A percentile compares a stretch with the other conserved stretches of the same genome.
phyloP scores from a whole-genome alignment of 352 stramenopile genomes.

The Phytophthora citrophthora region DNA sequence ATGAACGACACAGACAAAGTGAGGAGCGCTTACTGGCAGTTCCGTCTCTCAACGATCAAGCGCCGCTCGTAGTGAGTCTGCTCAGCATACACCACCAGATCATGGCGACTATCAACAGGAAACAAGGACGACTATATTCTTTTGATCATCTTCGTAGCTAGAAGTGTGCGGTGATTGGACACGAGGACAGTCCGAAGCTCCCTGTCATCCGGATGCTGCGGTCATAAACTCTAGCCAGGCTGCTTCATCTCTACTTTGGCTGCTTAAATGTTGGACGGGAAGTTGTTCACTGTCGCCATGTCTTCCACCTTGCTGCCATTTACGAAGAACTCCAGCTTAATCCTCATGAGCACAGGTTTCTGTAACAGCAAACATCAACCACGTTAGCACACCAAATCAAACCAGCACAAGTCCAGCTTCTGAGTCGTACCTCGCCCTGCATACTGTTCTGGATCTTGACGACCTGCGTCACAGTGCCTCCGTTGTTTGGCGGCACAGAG shows the following conservation, averaged over 20 bases:
- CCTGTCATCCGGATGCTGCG: slow-evolving; percentile 16
- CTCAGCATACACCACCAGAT: no score
- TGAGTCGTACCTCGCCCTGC: slow-evolving; percentile 84
- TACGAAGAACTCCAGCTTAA: slow-evolving; percentile 86
- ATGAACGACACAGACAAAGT: slow-evolving; percentile 79
- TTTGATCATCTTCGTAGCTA: slow-evolving; percentile 31
- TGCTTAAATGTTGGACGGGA: slow-evolving; percentile 73
- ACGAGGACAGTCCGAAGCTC: slow-evolving; percentile 1
- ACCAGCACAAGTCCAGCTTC: not conserved
- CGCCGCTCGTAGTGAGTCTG: slow-evolving; percentile 16
- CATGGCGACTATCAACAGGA: slow-evolving; percentile 26
- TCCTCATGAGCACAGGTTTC: slow-evolving; percentile 89
- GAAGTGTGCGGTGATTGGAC: slow-evolving; percentile 8
- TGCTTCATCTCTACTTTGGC: slow-evolving; percentile 24
- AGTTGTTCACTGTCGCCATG: slow-evolving; percentile 81
- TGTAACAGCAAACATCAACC: slow-evolving; percentile 31
- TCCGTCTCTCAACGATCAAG: slow-evolving; percentile 61
- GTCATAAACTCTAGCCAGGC: slow-evolving; percentile 19
- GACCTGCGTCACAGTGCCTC: slow-evolving; percentile 91
- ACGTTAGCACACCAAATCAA: slow-evolving; percentile 19
- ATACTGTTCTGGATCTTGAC: slow-evolving; percentile 97
- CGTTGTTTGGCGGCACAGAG: slow-evolving; percentile 86
- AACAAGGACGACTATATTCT: slow-evolving; percentile 39
- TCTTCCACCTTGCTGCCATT: slow-evolving; percentile 88
- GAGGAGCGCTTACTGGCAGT: slow-evolving; percentile 78